These are phyloP conservation scores for Penicillium canariense DNA, from an alignment of 495 filamentous ascomycete genomes.

Conservation along the genomic window DNA sequence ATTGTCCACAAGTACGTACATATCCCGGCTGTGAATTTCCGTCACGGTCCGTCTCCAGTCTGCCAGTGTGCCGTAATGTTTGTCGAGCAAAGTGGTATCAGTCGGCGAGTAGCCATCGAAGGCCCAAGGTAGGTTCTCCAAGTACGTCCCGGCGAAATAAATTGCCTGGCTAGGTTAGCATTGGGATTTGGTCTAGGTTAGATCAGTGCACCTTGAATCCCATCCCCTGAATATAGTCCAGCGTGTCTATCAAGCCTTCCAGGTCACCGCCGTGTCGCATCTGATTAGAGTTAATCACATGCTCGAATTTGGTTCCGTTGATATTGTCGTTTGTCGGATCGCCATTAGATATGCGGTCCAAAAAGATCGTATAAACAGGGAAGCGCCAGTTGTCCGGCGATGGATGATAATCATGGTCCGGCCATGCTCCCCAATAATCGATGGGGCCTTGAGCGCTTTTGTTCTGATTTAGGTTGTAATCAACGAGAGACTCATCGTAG, in stretches of 20 bases:
- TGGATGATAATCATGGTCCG: slow-evolving; percentile 50
- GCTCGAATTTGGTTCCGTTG: slow-evolving; percentile 68
- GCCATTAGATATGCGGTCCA: slow-evolving; percentile 71
- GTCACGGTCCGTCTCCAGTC: slow-evolving; percentile 62
- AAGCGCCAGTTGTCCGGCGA: slow-evolving; percentile 70
- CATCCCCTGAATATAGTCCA: slow-evolving; percentile 75
- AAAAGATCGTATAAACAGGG: slow-evolving; percentile 68
- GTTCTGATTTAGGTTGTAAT: slow-evolving; percentile 65
- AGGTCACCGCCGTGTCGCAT: slow-evolving; percentile 73
- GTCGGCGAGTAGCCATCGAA: slow-evolving; percentile 66
- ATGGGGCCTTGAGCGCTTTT: slow-evolving; percentile 53
- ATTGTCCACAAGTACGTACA: slow-evolving; percentile 73
- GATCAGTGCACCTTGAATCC: slow-evolving; percentile 60
- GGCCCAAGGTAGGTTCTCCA: slow-evolving; percentile 72
- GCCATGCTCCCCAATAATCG: slow-evolving; percentile 63
- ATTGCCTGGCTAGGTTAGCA: too few relatives aligned
- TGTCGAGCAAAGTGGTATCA: slow-evolving; percentile 68
- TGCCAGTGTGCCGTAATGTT: slow-evolving; percentile 63
- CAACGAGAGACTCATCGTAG: slow-evolving; percentile 52
- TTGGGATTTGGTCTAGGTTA: background rate
- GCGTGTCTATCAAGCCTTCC: slow-evolving; percentile 58
- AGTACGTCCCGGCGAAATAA: slow-evolving; percentile 65
- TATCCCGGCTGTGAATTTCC: slow-evolving; percentile 62
- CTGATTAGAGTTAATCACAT: slow-evolving; percentile 65
- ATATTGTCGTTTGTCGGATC: slow-evolving; percentile 69